Conservation (phyloP, 2,329 filamentous ascomycete genomes). For the Colletotrichum karsti region DNA sequence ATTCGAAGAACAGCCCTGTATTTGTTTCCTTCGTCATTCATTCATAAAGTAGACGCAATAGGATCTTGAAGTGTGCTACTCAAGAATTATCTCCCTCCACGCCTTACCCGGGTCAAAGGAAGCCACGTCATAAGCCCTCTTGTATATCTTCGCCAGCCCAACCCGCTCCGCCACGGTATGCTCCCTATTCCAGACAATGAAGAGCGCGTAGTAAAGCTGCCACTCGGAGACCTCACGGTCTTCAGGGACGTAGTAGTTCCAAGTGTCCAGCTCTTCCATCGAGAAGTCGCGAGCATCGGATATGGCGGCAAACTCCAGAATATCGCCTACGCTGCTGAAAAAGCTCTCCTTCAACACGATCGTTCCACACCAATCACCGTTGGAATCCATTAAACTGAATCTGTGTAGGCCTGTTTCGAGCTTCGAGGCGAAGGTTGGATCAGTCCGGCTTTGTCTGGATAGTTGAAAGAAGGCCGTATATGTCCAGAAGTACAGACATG, state of each 20-base stretch:
- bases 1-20: no score
- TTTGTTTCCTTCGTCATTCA: no score
- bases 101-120: neutral
- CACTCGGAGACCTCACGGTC: neutral
- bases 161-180: neutral
- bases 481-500: neutral
- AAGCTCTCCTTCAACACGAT: neutral
- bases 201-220: neutral
- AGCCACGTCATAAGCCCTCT: neutral
- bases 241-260: neutral
- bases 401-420: neutral
- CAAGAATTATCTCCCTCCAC: neutral
- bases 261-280: neutral
- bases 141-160: neutral
- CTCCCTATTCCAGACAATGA: neutral
- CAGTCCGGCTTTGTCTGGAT: neutral
- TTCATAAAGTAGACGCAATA: no score
- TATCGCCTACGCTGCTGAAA: neutral
- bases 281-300: neutral
- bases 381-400: neutral
- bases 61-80: no score
- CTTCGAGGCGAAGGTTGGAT: neutral
- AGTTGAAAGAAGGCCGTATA: neutral
- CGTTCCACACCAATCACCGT: neutral
- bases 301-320: neutral